Percentiles rank a stretch among this genome's conserved stretches.
phyloP scores from a whole-genome alignment of 208 protist genomes.

The Strigomonas oncopelti region DNA sequence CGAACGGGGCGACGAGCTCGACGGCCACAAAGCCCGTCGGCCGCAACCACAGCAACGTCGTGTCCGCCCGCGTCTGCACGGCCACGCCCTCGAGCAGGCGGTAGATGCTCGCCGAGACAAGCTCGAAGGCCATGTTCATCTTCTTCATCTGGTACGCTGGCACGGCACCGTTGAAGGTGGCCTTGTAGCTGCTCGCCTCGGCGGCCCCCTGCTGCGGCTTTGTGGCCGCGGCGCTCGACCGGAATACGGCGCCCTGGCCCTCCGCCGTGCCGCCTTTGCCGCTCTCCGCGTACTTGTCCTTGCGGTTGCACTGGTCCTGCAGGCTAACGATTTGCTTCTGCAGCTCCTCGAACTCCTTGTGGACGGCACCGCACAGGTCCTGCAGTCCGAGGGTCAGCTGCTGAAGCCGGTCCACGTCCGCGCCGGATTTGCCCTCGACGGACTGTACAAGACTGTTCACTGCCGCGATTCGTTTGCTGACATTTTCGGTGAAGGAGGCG shows the following conservation, averaged over 20 bases:
- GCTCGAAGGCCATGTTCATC: constrained; percentile 66
- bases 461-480: constrained; percentile 48
- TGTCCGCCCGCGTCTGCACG: constrained; percentile 63
- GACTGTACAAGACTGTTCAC: constrained; percentile 36
- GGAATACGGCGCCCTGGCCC: neutral
- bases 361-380: constrained; percentile 59
- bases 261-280: neutral
- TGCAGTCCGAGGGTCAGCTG: constrained; percentile 44
- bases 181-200: constrained; percentile 14
- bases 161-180: constrained; percentile 65
- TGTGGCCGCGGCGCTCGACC: neutral
- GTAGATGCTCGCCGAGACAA: constrained; percentile 82
- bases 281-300: constrained; percentile 12
- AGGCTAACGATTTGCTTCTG: constrained; percentile 18
- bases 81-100: constrained; percentile 71
- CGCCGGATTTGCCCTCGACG: constrained; percentile 32
- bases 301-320: constrained; percentile 1
- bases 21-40: constrained; percentile 62
- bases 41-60: constrained; percentile 76
- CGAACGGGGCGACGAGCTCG: constrained; percentile 85
- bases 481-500: constrained; percentile 68
- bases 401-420: constrained; percentile 46
- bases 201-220: constrained; percentile 1
- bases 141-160: constrained; percentile 54
- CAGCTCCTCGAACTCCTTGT: constrained; percentile 66